Evolutionary conservation across 2,329 filamentous ascomycete genomes (phyloP), one percentile per base, ranked within the genome.

Genomic region (Ceratocystis destructans): DNA sequence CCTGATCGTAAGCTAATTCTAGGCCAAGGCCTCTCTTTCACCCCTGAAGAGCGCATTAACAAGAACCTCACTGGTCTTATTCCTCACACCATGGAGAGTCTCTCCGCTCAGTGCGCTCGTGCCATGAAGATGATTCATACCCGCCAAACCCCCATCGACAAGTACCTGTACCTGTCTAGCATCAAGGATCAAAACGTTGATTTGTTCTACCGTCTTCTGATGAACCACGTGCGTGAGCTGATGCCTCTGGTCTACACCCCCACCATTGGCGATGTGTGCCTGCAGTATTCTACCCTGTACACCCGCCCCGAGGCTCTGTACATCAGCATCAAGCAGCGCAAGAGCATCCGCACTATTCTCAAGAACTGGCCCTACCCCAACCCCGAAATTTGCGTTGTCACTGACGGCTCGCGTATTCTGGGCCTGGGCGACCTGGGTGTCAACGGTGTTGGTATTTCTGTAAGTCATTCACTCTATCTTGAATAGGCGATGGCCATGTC

Each of bases 401-500:
- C 94, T 17, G 94, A 99, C 75, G 94, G 94, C 69, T 96, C 92
- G 62, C 88, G 94, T 70, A 96, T 86, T 76, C 86, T 92, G 67
- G 93, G 94, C 73, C 85, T 99, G 46, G 94, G 94, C 71, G 94
- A 99, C 77, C 83, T 97, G 67, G 94, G 94, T 71, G 87, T 99
- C 71, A 96, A 96, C 76, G 94, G 94, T 73, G 96, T 97, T 80
- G 94, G 94, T 71, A 99, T 99, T 76, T 91, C 94, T 69, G 93
- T 86, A 77, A 78, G 83, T 82, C 57, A 37, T 8, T 31, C n/a
- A 62, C 53, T 62, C 59, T 46, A 64, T 48, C 33, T 62, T 62
- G 6, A n/a, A 33, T 65, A 44, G n/a, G 48, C 37, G 8, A 17
- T 44, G 57, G 50, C 37, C 12, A 12, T 41, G 12, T 41, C 37